A percentile compares a stretch with the other conserved stretches of the same genome.
phyloP scores from a whole-genome alignment of 208 protist species.

The Naegleria gruberi region DNA sequence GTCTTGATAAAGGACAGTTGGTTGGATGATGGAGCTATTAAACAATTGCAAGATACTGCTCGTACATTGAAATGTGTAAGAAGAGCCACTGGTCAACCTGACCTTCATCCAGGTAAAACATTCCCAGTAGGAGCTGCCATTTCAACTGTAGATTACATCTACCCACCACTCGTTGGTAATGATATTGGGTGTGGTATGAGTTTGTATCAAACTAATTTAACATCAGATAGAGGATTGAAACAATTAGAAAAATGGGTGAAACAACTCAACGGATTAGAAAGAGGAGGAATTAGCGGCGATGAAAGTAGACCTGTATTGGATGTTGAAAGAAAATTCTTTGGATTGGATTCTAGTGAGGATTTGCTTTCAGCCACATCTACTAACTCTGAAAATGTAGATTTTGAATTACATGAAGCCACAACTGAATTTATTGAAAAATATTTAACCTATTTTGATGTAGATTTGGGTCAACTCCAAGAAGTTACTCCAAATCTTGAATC shows the following conservation, averaged over 20 bases:
- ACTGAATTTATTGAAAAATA: background rate
- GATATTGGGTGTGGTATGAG: constrained; percentile 6
- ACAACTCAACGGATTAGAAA: background rate
- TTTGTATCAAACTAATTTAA: background rate
- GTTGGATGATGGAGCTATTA: constrained; percentile 4
- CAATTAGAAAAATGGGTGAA: background rate
- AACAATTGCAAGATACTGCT: background rate
- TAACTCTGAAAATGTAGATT: too few species aligned
- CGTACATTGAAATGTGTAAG: background rate
- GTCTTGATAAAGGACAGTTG: background rate
- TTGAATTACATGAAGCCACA: too few species aligned
- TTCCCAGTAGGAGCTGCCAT: background rate
- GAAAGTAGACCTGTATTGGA: background rate
- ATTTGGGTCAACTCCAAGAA: background rate
- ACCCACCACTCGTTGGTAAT: background rate
- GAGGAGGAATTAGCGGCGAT: background rate
- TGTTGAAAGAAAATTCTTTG: background rate
- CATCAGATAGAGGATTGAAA: background rate
- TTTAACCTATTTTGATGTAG: background rate
- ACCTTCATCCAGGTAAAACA: background rate
- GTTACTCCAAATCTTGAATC: too few species aligned
- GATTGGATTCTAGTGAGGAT: too few species aligned
- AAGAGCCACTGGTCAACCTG: background rate
- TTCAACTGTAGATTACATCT: background rate
- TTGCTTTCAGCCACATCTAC: too few species aligned